Evolutionary conservation across 805 yeast genomes (phyloP), one percentile per base, ranked within the genome.

Genomic region (Candida alai): DNA sequence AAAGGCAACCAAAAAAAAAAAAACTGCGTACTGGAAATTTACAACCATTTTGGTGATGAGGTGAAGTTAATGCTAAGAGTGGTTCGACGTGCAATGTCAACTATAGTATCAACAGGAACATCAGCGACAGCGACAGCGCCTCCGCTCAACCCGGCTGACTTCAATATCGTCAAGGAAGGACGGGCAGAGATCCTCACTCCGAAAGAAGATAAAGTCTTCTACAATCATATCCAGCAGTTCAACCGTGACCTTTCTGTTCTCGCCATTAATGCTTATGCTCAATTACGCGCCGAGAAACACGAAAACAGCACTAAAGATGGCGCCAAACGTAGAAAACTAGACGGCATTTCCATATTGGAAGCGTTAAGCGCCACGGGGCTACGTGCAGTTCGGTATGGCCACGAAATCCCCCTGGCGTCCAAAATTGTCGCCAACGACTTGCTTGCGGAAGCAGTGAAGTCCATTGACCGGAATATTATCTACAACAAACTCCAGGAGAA

Each of bases 211-310:
- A 70, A 72, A 39, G 98, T 93, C 8, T 93, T 93, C 54, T 93
- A 93, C 61, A 93, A 93, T 55, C 97, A 95, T 7, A 84, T 93
- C 36, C 99, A 93, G 61, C 97, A 90, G 60, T 93, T 88, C 62
- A 93, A 93, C 58, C 74, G 99, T 49, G 99, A 93, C 54, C 62
- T 93, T 31, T 83, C 95, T 45, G 83, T 86, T 5, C 65, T 82
- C 47, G 88, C 86, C 6, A 89, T 93, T 41, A 74, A 79, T 37
- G 95, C 97, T 0, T 93, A 95, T 90, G 71, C 80, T 25, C 77
- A 81, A 36, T 48, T 82, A 22, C 80, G 76, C 42, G 33, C 43
- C 27, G 43, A 43, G 30, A 34, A 12, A 14, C 17, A 38, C 37
- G 36, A 43, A 38, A 19, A 35, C 42, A 33, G 33, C 30, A 15